Base-by-base conservation (phyloP, 2,329 filamentous ascomycete species). In the Paecilomyces niveus region DNA sequence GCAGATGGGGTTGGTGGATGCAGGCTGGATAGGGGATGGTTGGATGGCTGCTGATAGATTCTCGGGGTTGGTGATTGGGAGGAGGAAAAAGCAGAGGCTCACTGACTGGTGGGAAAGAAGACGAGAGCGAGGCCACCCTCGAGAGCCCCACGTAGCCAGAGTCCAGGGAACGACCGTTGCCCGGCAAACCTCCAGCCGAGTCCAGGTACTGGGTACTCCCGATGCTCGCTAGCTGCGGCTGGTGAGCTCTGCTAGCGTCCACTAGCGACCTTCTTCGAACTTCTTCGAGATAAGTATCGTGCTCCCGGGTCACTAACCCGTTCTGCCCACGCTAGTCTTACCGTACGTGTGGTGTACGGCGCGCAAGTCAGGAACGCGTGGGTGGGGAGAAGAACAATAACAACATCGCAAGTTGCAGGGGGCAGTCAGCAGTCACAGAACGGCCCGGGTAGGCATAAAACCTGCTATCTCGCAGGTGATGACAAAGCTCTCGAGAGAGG, bases 281-380 rank as follows among this genome's bases (percentile, higher is more conserved):
- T 54, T 29, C 26, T 18, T 52, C 22, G 50, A 52, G 50, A 52
- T 52, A 52, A 52, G 50, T 54, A 32, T 32, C 29, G 10, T 54
- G 33, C 21, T 54, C 26, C 53, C n/a, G 11, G 3, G 32, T 21
- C 31, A 11, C 32, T 35, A 39, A 55, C 22, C 54, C 54, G 24
- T 39, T 39, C 35, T 39, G 13, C 29, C 6, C 18, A 31, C 53
- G 29, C 53, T 54, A 54, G 53, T 54, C 53, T 29, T 54, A 54
- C 53, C 53, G 53, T 35, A 54, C 31, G 53, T 10, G 21, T 54
- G 33, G 56, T 57, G 57, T 55, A 56, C 55, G 54, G 57, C 45
- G 22, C 54, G 35, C 58, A 60, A 62, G 60, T 57, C 60, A 62
- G 60, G 60, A 61, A 61, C 60, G 60, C 56, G 60, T 60, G 50